Percentiles rank a stretch among this genome's conserved stretches.
Evolutionary conservation across 768 basidiomycete species (phyloP).

Genomic region (Pisolithus tinctorius): DNA sequence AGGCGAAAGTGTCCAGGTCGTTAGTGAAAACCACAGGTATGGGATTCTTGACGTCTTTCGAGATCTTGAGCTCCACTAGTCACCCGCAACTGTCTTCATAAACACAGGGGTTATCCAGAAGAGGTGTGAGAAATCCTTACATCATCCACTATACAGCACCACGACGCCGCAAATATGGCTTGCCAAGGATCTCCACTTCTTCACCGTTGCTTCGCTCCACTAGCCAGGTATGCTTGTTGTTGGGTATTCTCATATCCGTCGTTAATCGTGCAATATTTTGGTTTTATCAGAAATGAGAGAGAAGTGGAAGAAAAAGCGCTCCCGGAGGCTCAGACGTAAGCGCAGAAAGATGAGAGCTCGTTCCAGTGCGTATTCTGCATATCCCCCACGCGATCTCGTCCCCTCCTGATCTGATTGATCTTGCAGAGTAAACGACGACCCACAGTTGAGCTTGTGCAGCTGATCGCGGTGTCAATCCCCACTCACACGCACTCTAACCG

Average conservation of each 20-base stretch:
- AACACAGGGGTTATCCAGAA: too few relatives aligned
- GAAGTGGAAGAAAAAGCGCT: slow-evolving; percentile 97
- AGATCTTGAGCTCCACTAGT: too few relatives aligned
- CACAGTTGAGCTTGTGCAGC: slow-evolving; percentile 24
- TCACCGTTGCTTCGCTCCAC: slow-evolving; percentile 27
- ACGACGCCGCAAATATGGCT: slow-evolving; percentile 21
- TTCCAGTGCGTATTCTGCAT: slow-evolving; percentile 60
- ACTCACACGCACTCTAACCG: neutral
- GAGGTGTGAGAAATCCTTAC: slow-evolving; percentile 14
- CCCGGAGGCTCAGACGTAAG: slow-evolving; percentile 87
- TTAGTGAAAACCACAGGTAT: too few relatives aligned
- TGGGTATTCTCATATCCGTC: neutral
- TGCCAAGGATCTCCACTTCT: slow-evolving; percentile 8
- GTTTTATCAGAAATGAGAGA: slow-evolving; percentile 75
- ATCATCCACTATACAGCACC: slow-evolving; percentile 32
- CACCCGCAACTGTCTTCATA: too few relatives aligned
- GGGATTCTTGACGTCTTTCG: too few relatives aligned
- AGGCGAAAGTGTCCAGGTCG: too few relatives aligned
- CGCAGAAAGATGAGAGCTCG: slow-evolving; percentile 95
- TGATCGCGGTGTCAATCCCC: neutral
- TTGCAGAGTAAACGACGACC: slow-evolving; percentile 31
- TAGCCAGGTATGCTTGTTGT: slow-evolving; percentile 15
- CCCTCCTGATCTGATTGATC: neutral
- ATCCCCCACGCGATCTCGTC: neutral
- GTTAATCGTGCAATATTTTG: neutral